phyloP scores from a whole-genome alignment of 2,329 filamentous ascomycete genomes.

The Pseudogymnoascus sp. region DNA sequence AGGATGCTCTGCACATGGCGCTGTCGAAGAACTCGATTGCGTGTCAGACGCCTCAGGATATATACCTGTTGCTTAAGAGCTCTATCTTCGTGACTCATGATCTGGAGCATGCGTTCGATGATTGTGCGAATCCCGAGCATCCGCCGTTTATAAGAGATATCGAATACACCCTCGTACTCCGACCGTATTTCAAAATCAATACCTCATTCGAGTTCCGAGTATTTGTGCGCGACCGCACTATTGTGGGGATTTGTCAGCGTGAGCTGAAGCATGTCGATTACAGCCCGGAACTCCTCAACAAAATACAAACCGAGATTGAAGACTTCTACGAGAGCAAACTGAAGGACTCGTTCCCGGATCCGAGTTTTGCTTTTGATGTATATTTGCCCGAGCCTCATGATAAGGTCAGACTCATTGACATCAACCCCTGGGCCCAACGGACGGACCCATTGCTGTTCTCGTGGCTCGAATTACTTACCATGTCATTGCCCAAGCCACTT shows the following conservation, averaged over 20 bases:
- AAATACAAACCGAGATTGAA: constrained; percentile 61
- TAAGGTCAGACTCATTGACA: constrained; percentile 71
- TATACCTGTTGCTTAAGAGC: constrained; percentile 90
- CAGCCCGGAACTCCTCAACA: constrained; percentile 55
- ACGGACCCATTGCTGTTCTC: constrained; percentile 87
- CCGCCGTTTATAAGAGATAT: constrained; percentile 24
- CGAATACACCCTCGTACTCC: constrained; percentile 60
- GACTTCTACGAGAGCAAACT: constrained; percentile 72
- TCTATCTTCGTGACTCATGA: constrained; percentile 94
- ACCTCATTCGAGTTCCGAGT: constrained; percentile 91
- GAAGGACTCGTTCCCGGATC: constrained; percentile 73
- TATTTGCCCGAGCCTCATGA: constrained; percentile 68
- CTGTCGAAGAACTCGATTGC: constrained; percentile 81
- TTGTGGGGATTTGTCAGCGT: constrained; percentile 80
- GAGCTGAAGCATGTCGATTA: constrained; percentile 90
- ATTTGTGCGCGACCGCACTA: constrained; percentile 75
- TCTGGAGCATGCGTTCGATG: constrained; percentile 86
- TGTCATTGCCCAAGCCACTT: constrained; percentile 55
- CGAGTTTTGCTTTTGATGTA: constrained; percentile 82
- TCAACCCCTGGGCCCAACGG: constrained; percentile 87
- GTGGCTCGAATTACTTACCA: constrained; percentile 78
- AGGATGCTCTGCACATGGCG: constrained; percentile 91
- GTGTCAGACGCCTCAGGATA: constrained; percentile 79
- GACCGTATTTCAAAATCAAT: constrained; percentile 83
- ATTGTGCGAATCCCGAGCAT: constrained; percentile 43